A percentile compares a stretch with the other conserved stretches of the same genome.
Conservation (phyloP, 1,284 basidiomycete genomes). For the Wallemia ichthyophaga region DNA sequence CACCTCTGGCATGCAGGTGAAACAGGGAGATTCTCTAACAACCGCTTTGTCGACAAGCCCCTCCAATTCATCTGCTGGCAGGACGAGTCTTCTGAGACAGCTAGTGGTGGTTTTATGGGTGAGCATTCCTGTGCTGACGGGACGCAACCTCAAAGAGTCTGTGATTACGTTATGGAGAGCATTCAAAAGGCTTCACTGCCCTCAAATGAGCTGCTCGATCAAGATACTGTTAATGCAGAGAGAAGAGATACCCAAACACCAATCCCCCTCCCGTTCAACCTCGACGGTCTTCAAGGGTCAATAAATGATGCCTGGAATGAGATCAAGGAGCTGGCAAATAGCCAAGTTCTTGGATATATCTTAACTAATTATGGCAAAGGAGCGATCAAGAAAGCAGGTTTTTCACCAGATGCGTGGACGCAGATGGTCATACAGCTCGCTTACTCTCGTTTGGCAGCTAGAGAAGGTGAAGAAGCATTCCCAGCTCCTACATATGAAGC, state of each 20-base stretch:
- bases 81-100: conserved; percentile 34
- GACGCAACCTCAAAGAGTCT: conserved; percentile 31
- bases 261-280: conserved; percentile 9
- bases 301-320: conserved; percentile 28
- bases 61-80: conserved; percentile 31
- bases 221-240: conserved; percentile 18
- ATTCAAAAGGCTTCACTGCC: conserved; percentile 17
- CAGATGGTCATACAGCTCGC: conserved; percentile 70
- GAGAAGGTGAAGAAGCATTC: conserved; percentile 15
- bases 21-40: background rate
- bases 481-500: conserved; percentile 56
- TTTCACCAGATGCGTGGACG: conserved; percentile 71
- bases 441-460: conserved; percentile 28
- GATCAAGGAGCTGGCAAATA: conserved; percentile 29
- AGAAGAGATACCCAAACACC: conserved; percentile 20
- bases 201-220: background rate
- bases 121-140: conserved; percentile 84
- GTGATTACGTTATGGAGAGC: conserved; percentile 36
- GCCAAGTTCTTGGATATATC: conserved; percentile 34
- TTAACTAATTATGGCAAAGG: conserved; percentile 54
- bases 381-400: conserved; percentile 54
- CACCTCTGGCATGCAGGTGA: background rate
- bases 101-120: conserved; percentile 50
- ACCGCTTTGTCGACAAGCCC: conserved; percentile 37
- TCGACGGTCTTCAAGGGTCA: conserved; percentile 19